phyloP scores from a whole-genome alignment of 768 basidiomycete genomes.

The Sarcomyxa edulis region DNA sequence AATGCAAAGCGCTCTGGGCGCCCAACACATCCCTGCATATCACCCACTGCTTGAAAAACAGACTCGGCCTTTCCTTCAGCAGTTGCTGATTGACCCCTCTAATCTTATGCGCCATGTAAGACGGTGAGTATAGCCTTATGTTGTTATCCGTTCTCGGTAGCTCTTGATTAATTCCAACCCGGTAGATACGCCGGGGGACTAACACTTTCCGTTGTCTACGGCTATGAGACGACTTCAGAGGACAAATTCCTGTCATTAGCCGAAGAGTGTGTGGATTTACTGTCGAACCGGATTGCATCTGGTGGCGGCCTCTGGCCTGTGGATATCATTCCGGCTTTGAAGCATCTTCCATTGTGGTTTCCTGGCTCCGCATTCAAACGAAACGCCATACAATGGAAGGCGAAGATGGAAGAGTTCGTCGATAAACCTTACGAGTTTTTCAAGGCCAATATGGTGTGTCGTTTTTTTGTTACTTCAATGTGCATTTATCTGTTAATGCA shows the following conservation, averaged over 20 bases:
- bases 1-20: conserved; percentile 58
- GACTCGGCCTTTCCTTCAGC: conserved; percentile 51
- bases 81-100: conserved; percentile 40
- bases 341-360: conserved; percentile 19
- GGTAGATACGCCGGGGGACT: conserved; percentile 27
- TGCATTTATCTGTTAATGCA: background rate
- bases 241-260: conserved; percentile 22
- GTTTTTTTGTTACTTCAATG: background rate
- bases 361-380: conserved; percentile 39
- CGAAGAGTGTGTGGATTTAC: conserved; percentile 19
- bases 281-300: conserved; percentile 19
- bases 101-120: conserved; percentile 8
- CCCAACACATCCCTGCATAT: conserved; percentile 48
- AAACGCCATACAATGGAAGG: conserved; percentile 36
- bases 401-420: conserved; percentile 10
- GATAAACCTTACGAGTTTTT: conserved; percentile 13
- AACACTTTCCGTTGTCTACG: conserved; percentile 42
- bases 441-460: conserved; percentile 12
- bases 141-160: background rate
- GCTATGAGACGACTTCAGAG: conserved; percentile 26
- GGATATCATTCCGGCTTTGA: conserved; percentile 23
- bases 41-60: conserved; percentile 51
- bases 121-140: conserved; percentile 6
- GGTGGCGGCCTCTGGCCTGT: conserved; percentile 30
- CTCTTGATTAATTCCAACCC: conserved; percentile 44